These are phyloP conservation scores for Colletotrichum lindemuthianum DNA, from an alignment of 2,329 filamentous ascomycete species.

Conservation along the genomic window DNA sequence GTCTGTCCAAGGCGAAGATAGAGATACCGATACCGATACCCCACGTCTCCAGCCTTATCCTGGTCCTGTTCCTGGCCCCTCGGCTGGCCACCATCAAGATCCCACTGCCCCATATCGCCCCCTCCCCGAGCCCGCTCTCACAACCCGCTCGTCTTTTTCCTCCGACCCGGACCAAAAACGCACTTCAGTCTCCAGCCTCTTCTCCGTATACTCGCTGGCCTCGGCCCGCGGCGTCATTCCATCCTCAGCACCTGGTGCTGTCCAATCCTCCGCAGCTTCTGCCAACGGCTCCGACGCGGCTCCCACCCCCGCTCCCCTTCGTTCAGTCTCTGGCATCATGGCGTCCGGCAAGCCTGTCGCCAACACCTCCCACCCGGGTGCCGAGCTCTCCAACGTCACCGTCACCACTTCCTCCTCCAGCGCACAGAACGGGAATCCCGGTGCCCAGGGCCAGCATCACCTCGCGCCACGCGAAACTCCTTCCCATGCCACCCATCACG, in stretches of 20 bases:
- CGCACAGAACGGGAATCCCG: constrained; percentile 47
- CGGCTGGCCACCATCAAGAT: constrained; percentile 36
- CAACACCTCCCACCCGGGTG: constrained; percentile 58
- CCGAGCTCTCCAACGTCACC: constrained; percentile 61
- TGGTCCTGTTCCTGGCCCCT: constrained; percentile 22
- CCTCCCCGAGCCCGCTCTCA: constrained; percentile 61
- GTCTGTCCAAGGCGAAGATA: constrained; percentile 58
- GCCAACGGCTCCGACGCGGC: constrained; percentile 62
- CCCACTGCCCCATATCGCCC: constrained; percentile 42
- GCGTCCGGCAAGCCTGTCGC: constrained; percentile 53
- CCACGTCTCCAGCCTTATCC: constrained; percentile 55
- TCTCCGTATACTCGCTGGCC: constrained; percentile 77
- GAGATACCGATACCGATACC: constrained; percentile 60
- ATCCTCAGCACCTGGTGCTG: constrained; percentile 65
- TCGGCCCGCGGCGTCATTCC: constrained; percentile 64
- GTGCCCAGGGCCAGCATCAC: constrained; percentile 55
- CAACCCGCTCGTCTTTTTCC: constrained; percentile 58
- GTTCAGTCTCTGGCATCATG: constrained; percentile 58
- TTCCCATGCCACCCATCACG: constrained; percentile 45
- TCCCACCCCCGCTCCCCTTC: constrained; percentile 43
- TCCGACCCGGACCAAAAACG: constrained; percentile 69
- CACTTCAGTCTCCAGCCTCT: constrained; percentile 77
- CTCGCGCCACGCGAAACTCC: constrained; percentile 54
- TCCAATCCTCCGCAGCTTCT: constrained; percentile 62
- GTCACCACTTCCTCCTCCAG: constrained; percentile 61